phyloP scores from a whole-genome alignment of 495 filamentous ascomycete species.

The Cryomyces minteri region DNA sequence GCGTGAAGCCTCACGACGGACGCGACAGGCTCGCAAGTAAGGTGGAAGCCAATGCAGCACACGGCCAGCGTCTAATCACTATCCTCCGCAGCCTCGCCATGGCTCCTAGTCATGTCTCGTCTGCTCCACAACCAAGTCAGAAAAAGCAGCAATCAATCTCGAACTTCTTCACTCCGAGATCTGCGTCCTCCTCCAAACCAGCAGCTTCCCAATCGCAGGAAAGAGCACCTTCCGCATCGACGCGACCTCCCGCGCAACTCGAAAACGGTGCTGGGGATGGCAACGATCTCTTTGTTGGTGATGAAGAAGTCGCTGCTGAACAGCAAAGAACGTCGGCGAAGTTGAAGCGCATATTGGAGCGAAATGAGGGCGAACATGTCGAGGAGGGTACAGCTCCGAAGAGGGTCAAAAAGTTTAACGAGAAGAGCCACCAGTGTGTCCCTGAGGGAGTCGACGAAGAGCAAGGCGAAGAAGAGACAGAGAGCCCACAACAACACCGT shows the following conservation, averaged over 20 bases:
- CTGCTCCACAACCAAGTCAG: constrained; percentile 9
- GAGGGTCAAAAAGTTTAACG: neutral
- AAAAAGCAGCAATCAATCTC: constrained; percentile 72
- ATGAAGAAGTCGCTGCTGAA: constrained; percentile 6
- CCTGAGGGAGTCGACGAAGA: neutral
- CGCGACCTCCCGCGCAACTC: neutral
- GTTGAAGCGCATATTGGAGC: constrained; percentile 11
- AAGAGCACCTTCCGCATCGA: neutral
- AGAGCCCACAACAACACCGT: neutral
- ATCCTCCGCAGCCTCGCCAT: constrained; percentile 3
- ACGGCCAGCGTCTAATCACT: too few relatives aligned
- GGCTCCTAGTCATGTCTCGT: neutral
- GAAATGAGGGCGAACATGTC: constrained; percentile 1
- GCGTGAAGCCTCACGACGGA: too few relatives aligned
- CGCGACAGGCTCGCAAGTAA: too few relatives aligned
- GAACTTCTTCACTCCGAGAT: constrained; percentile 64
- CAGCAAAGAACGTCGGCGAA: neutral
- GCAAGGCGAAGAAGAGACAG: neutral
- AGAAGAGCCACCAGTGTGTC: too few relatives aligned
- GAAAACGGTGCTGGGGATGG: neutral
- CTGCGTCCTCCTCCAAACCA: constrained; percentile 16
- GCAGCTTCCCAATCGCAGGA: neutral
- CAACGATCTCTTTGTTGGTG: constrained; percentile 4
- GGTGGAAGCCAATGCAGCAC: too few relatives aligned
- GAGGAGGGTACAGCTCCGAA: constrained; percentile 2